Conservation (phyloP, 352 stramenopile species). For the Phytophthora capsici region DNA sequence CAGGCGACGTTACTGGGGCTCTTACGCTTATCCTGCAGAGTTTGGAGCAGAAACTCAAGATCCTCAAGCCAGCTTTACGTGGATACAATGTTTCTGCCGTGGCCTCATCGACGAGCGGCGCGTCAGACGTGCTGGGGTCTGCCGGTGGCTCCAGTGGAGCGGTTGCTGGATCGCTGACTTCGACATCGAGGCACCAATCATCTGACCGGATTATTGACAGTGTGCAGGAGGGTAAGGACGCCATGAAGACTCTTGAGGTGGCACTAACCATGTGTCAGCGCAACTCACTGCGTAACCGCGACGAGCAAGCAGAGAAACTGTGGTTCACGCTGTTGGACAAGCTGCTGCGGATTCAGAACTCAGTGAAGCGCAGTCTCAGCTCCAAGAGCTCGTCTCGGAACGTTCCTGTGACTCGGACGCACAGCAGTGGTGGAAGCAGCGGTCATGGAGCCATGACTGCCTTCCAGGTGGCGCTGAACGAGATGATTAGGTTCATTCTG, state of each 20-base stretch:
- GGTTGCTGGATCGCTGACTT: slow-evolving; percentile 9
- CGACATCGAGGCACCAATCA: slow-evolving; percentile 56
- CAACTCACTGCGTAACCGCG: slow-evolving; percentile 87
- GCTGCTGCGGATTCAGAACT: slow-evolving; percentile 92
- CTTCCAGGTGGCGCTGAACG: slow-evolving; percentile 90
- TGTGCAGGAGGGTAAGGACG: slow-evolving; percentile 72
- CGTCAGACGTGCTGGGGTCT: slow-evolving; percentile 44
- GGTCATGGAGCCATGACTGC: slow-evolving; percentile 79
- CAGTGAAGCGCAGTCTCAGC: slow-evolving; percentile 89
- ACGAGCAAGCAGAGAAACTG: slow-evolving; percentile 92
- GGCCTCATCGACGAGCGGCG: slow-evolving; percentile 36
- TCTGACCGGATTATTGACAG: slow-evolving; percentile 86
- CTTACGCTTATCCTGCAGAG: slow-evolving; percentile 93
- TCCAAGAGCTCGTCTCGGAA: slow-evolving; percentile 70
- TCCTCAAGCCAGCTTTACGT: slow-evolving; percentile 86
- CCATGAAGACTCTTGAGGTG: slow-evolving; percentile 92
- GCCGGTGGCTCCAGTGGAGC: slow-evolving; percentile 14
- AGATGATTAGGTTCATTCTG: slow-evolving; percentile 94
- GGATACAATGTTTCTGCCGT: slow-evolving; percentile 66
- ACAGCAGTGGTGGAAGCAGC: slow-evolving; percentile 57
- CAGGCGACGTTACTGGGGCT: slow-evolving; percentile 93
- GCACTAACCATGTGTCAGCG: slow-evolving; percentile 94
- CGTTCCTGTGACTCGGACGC: slow-evolving; percentile 39
- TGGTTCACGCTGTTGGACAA: slow-evolving; percentile 96
- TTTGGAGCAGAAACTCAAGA: slow-evolving; percentile 93